Evolutionary conservation across 768 basidiomycete species (phyloP).

Genomic region (Lenzites betulinus): DNA sequence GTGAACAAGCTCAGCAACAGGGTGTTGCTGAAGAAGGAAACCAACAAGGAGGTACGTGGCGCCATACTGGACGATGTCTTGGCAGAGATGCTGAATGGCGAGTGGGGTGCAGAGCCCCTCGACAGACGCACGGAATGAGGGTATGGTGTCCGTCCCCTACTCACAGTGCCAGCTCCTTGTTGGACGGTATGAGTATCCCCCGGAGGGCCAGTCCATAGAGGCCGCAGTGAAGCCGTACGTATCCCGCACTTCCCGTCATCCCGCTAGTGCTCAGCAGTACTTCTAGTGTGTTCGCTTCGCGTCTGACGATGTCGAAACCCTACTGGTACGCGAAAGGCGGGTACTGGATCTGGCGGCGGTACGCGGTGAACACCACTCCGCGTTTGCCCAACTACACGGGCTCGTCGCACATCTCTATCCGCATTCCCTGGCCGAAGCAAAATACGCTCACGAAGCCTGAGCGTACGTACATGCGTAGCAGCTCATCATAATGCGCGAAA

Average conservation of each 20-base stretch:
- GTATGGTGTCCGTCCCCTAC: conserved; percentile 59
- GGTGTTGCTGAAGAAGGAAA: conserved; percentile 53
- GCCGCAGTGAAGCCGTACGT: conserved; percentile 33
- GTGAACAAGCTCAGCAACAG: conserved; percentile 74
- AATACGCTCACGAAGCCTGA: conserved; percentile 40
- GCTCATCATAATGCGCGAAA: background rate
- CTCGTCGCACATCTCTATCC: conserved; percentile 36
- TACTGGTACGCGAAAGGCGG: conserved; percentile 56
- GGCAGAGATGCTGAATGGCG: background rate
- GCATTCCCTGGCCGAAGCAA: conserved; percentile 72
- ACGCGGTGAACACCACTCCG: conserved; percentile 66
- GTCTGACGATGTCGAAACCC: conserved; percentile 62
- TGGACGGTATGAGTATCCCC: conserved; percentile 62
- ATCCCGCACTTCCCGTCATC: background rate
- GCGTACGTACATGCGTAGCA: conserved; percentile 34
- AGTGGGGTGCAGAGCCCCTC: background rate
- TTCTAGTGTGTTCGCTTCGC: conserved; percentile 74
- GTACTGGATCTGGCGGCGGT: conserved; percentile 73
- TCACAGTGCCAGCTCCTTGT: conserved; percentile 80
- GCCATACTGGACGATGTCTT: conserved; percentile 3
- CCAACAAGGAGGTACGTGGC: conserved; percentile 34
- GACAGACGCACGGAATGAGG: conserved; percentile 24
- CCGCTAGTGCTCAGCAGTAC: background rate
- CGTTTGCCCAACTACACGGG: conserved; percentile 45
- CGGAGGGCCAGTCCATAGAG: conserved; percentile 31